A percentile compares a stretch with the other conserved stretches of the same genome.
Conservation (phyloP, 257 asterid genomes). For the Plantago elongata region DNA sequence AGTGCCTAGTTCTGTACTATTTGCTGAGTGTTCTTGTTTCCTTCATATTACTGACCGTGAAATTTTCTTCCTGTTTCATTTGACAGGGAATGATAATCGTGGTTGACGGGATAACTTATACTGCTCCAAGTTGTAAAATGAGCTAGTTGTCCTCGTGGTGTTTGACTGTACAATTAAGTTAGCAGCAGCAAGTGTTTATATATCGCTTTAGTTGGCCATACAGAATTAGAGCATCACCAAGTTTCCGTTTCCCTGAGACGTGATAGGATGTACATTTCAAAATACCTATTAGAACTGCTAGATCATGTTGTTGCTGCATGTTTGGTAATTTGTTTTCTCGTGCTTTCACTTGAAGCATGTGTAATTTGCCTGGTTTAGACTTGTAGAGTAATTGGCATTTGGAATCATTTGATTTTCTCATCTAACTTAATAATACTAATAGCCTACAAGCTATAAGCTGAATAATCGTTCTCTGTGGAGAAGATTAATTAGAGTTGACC, state of each 20-base stretch:
- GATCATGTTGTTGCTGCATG: background rate
- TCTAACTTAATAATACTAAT: too few species aligned
- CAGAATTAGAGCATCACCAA: too few species aligned
- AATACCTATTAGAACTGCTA: too few species aligned
- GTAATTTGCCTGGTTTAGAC: background rate
- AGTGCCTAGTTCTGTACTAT: background rate
- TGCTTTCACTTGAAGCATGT: background rate
- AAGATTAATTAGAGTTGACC: too few species aligned
- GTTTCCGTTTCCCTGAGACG: too few species aligned
- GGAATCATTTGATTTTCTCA: too few species aligned
- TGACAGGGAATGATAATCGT: constrained; percentile 25
- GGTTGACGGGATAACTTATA: constrained; percentile 9
- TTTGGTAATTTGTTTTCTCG: background rate
- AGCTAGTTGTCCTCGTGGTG: constrained; percentile 22
- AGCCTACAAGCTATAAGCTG: too few species aligned
- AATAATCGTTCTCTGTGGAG: too few species aligned
- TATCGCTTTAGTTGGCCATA: too few species aligned
- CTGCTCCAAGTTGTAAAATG: constrained; percentile 21
- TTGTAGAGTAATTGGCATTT: background rate
- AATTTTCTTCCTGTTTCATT: constrained; percentile 4
- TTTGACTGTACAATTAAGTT: constrained; percentile 24
- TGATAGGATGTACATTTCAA: too few species aligned
- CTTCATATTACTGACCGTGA: background rate
- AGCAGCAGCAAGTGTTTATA: too few species aligned
- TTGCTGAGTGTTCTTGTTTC: background rate